These are phyloP conservation scores for Pugionium cornutum DNA, from an alignment of 345 rosid species.

Conservation along the genomic window DNA sequence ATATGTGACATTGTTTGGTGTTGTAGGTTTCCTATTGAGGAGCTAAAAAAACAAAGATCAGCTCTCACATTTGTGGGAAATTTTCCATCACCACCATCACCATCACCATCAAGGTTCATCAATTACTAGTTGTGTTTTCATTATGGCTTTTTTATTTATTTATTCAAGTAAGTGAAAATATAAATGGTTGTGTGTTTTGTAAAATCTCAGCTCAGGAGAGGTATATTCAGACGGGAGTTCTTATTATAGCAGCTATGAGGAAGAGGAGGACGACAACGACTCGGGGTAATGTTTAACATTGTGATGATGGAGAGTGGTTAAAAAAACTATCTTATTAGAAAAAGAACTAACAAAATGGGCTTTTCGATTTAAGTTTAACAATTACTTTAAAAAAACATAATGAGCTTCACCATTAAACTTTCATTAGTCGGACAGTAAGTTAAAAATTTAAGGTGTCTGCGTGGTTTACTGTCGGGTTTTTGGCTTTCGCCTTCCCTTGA, in stretches of 20 bases:
- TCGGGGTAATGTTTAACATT: constrained; percentile 2
- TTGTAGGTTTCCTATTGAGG: constrained; percentile 66
- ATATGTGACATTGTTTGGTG: constrained; percentile 15
- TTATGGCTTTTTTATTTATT: not conserved
- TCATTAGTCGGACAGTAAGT: no score
- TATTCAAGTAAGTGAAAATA: not conserved
- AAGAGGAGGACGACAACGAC: constrained; percentile 17
- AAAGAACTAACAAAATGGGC: no score
- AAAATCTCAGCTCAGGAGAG: constrained; percentile 32
- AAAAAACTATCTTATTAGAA: no score
- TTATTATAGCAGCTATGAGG: constrained; percentile 11
- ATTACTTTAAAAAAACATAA: no score
- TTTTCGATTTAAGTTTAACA: no score
- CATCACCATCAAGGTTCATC: constrained; percentile 32
- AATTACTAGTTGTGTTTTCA: constrained; percentile 4
- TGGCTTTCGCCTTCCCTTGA: no score
- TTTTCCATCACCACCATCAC: constrained; percentile 43
- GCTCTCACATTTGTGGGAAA: constrained; percentile 64
- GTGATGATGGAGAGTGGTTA: no score
- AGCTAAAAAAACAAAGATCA: constrained; percentile 66
- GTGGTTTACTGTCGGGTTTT: no score
- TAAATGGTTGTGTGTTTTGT: constrained; percentile 2
- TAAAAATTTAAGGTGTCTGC: no score
- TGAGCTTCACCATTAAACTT: no score
- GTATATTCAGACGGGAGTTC: constrained; percentile 17